These are phyloP conservation scores for Bombardia bombarda DNA, from an alignment of 495 filamentous ascomycete genomes.

Conservation along the genomic window DNA sequence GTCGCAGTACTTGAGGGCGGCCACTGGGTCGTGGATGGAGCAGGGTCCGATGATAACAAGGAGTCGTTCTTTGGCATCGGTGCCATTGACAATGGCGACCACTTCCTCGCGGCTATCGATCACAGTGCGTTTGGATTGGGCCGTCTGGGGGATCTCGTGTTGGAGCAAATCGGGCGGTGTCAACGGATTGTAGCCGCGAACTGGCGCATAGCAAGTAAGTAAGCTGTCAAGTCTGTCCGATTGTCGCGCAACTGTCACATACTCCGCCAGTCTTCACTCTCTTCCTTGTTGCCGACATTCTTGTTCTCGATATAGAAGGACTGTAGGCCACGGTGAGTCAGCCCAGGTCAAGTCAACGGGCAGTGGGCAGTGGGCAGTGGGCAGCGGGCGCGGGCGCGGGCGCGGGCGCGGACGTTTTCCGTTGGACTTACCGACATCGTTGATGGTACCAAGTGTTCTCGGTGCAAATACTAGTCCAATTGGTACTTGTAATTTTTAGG, in stretches of 20 bases:
- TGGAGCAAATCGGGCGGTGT: slow-evolving; percentile 92
- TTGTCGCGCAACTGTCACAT: slow-evolving; percentile 20
- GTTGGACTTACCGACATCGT: slow-evolving; percentile 19
- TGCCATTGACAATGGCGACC: slow-evolving; percentile 70
- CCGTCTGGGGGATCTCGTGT: slow-evolving; percentile 81
- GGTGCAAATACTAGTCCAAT: background rate
- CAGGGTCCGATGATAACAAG: slow-evolving; percentile 94
- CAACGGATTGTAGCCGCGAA: slow-evolving; percentile 86
- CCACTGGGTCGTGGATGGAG: slow-evolving; percentile 91
- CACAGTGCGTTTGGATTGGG: slow-evolving; percentile 71
- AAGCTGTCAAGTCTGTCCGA: slow-evolving; percentile 1
- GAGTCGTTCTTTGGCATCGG: slow-evolving; percentile 65
- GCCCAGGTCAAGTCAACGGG: too few species aligned
- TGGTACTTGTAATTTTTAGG: too few species aligned
- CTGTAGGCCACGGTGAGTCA: slow-evolving; percentile 7
- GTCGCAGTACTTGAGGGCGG: slow-evolving; percentile 91
- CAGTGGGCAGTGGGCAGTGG: too few species aligned
- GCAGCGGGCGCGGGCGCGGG: too few species aligned
- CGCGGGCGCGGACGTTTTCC: background rate
- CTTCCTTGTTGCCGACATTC: slow-evolving; percentile 71
- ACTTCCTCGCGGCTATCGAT: slow-evolving; percentile 73
- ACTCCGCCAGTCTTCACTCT: slow-evolving; percentile 90
- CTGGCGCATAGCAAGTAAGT: slow-evolving; percentile 32
- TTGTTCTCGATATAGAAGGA: slow-evolving; percentile 79
- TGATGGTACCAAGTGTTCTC: background rate